A percentile compares a stretch with the other conserved stretches of the same genome.
These are phyloP conservation scores for Ogataea naganishii DNA, from an alignment of 805 yeast species.

Conservation along the genomic window DNA sequence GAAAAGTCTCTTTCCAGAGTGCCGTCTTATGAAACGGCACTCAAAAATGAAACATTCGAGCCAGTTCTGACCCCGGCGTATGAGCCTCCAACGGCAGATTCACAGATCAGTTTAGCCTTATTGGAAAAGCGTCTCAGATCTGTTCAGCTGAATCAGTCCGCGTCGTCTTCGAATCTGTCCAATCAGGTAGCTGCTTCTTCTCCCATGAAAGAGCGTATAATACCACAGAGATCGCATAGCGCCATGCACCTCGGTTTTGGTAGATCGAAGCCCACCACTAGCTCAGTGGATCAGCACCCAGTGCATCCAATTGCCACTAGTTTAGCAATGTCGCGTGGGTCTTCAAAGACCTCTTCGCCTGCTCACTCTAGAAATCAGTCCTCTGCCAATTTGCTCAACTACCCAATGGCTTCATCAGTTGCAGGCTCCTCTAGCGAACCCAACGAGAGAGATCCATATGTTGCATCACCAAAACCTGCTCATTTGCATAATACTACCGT, in stretches of 20 bases:
- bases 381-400: conserved; percentile 16
- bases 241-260: conserved; percentile 1
- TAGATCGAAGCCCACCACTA: conserved; percentile 3
- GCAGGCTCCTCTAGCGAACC: conserved; percentile 3
- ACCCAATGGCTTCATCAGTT: conserved; percentile 3
- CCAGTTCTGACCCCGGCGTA: conserved; percentile 68
- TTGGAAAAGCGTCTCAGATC: conserved; percentile 22
- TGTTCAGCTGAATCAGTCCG: conserved; percentile 9
- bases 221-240: neutral
- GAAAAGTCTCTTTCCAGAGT: conserved; percentile 52
- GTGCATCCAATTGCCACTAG: conserved; percentile 13
- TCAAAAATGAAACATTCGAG: conserved; percentile 40
- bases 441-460: conserved; percentile 1
- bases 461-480: conserved; percentile 6
- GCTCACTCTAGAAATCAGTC: conserved; percentile 29
- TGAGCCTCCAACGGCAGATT: conserved; percentile 39
- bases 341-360: conserved; percentile 30
- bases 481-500: neutral
- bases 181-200: conserved; percentile 7
- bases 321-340: conserved; percentile 23
- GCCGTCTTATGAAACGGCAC: conserved; percentile 79
- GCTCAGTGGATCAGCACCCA: too few relatives aligned
- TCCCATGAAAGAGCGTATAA: neutral
- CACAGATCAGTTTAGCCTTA: conserved; percentile 22
- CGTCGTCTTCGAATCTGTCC: conserved; percentile 6